Conservation (phyloP, 164 flowering plant genomes). For the Buxus sempervirens region DNA sequence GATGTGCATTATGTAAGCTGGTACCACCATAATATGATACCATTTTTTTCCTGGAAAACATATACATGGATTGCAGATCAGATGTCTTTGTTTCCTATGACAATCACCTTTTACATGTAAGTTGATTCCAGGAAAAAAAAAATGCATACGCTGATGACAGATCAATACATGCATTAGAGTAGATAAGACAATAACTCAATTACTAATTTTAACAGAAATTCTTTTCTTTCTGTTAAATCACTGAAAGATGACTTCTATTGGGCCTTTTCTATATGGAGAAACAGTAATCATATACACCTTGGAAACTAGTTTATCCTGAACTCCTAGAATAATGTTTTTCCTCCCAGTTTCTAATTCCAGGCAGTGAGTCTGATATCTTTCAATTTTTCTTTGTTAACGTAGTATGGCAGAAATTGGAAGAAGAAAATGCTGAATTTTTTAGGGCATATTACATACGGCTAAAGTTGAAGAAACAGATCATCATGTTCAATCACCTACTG, state of each 20-base stretch:
- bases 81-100: background rate
- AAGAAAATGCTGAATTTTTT: slow-evolving; percentile 96
- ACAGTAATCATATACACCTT: background rate
- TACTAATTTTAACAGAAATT: background rate
- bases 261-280: background rate
- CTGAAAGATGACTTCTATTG: background rate
- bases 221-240: background rate
- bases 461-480: slow-evolving; percentile 88
- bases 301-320: background rate
- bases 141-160: background rate
- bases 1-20: too few relatives aligned
- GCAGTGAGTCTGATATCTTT: slow-evolving; percentile 6
- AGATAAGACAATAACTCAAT: background rate
- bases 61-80: background rate
- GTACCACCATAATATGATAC: too few relatives aligned
- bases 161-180: background rate
- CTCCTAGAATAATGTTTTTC: background rate
- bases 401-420: slow-evolving; percentile 99
- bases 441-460: slow-evolving; percentile 90
- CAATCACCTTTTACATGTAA: too few relatives aligned
- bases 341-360: background rate
- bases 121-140: too few relatives aligned
- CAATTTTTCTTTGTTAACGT: slow-evolving; percentile 16
- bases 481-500: slow-evolving; percentile 82
- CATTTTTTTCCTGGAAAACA: too few relatives aligned